A percentile compares a stretch with the other conserved stretches of the same genome.
Evolutionary conservation across 257 asterid species (phyloP).

Genomic region (Apocynum venetum): DNA sequence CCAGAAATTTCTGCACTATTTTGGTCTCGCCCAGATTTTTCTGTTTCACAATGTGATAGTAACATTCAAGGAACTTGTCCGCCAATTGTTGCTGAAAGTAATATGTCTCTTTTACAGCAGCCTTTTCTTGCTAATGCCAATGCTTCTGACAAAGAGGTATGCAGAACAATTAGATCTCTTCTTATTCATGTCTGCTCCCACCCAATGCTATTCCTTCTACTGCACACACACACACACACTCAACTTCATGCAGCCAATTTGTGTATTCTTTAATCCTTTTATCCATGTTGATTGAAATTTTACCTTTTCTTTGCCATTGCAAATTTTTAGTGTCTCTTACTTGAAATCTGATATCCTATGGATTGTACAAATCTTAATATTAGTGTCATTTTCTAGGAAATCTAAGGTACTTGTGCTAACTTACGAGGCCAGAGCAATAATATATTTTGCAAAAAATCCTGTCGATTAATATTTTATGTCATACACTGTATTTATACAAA

Average conservation of each 20-base stretch:
- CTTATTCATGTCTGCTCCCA: not conserved
- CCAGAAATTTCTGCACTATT: slow-evolving; percentile 22
- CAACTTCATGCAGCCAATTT: not conserved
- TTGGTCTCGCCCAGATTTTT: slow-evolving; percentile 22
- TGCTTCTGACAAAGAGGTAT: slow-evolving; percentile 29
- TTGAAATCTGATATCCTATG: not conserved
- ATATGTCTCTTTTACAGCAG: slow-evolving; percentile 10
- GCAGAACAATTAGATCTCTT: not conserved
- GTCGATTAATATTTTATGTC: not conserved
- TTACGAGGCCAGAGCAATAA: not conserved
- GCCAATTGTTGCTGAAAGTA: slow-evolving; percentile 24
- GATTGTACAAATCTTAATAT: not conserved
- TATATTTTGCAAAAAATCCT: not conserved
- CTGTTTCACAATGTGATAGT: slow-evolving; percentile 14
- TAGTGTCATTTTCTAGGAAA: not conserved
- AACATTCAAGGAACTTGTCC: slow-evolving; percentile 15
- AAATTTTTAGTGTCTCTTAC: not conserved
- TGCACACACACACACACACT: not conserved
- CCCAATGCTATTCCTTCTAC: not conserved
- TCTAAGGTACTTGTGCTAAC: not conserved
- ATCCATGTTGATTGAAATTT: not conserved
- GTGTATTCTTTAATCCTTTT: not conserved
- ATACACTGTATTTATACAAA: too few relatives aligned
- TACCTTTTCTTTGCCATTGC: not conserved
- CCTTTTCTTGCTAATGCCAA: slow-evolving; percentile 24